Base-by-base conservation (phyloP, 1,284 basidiomycete genomes). In the Heterobasidion occidentale region DNA sequence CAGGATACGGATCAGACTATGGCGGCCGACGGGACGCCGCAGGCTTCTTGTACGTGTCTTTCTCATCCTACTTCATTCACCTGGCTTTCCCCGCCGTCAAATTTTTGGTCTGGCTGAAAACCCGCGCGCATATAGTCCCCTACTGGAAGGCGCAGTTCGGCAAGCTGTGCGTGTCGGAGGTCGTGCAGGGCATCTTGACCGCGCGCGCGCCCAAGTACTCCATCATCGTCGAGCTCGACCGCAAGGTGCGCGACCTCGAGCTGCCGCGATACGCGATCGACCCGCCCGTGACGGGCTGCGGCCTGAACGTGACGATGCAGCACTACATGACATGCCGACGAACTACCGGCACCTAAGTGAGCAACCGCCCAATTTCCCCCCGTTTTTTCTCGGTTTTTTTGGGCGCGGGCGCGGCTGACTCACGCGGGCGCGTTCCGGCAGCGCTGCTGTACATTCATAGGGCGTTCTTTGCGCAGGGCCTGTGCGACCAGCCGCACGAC, bases 91-190 rank as follows among this genome's bases (percentile, higher is more conserved):
- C 19, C 19, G 19, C 19, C 19, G 19, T 19, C 19, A 19, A 2
- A 5, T 51, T 34, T 2, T 36, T 38, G 65, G 5, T 35, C 7
- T 46, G 17, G 15, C 56, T 33, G 79, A 84, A 81, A 72, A 70
- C 11, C 78, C 77, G 54, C 86, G 77, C 63, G 70, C 77, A n/a
- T n/a, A 1, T 73, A 71, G 36, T 63, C 86, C 19, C 65, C 2
- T 77, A 74, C 53, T 88, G 87, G 86, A 88, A 87, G 68, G 84
- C 85, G 27, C 77, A 75, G 6, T 89, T 87, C 66, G 86, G 84
- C 9, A 78, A 78, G 27, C 80, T 86, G 58, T 87, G 84, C 62
- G 75, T 85, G 52, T 77, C 82, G 57, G 67, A 71, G 4, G 71
- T 84, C 50, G 75, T 84, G 67, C 65, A 72, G 11, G 71, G 74